A percentile compares a stretch with the other conserved stretches of the same genome.
These are phyloP conservation scores for Yarrowia keelungensis DNA, from an alignment of 805 yeast genomes.

Conservation along the genomic window DNA sequence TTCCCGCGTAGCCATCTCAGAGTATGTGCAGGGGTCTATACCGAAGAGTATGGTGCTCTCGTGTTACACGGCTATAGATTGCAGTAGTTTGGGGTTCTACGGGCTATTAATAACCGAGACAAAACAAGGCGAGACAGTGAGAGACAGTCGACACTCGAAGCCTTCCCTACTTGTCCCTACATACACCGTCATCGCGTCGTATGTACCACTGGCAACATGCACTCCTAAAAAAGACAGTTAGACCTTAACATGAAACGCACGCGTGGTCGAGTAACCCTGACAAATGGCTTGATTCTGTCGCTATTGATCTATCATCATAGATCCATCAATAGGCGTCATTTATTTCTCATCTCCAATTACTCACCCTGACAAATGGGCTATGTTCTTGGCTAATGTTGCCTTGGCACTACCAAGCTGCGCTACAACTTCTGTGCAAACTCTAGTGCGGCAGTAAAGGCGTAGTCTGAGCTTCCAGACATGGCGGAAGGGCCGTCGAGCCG, in stretches of 20 bases:
- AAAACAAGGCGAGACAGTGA: neutral
- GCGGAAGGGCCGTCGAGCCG: slow-evolving; percentile 6
- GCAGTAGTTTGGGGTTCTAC: too few species aligned
- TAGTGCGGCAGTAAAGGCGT: neutral
- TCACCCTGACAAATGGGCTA: slow-evolving; percentile 2
- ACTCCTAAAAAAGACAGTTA: slow-evolving; percentile 28
- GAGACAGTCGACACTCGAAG: neutral
- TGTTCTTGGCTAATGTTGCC: slow-evolving; percentile 3
- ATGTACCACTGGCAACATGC: neutral
- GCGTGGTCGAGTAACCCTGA: neutral
- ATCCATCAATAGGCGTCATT: too few species aligned
- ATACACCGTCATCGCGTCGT: neutral
- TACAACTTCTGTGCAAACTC: slow-evolving; percentile 22
- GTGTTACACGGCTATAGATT: too few species aligned
- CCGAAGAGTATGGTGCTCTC: too few species aligned
- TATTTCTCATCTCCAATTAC: neutral
- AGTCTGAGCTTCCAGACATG: slow-evolving; percentile 23
- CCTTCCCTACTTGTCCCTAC: neutral
- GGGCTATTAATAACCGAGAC: too few species aligned
- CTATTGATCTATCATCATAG: too few species aligned
- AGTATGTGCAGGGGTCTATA: too few species aligned
- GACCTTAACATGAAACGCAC: slow-evolving; percentile 33
- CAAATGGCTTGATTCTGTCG: neutral
- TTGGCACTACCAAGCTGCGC: slow-evolving; percentile 22
- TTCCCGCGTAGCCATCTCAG: too few species aligned